These are phyloP conservation scores for Raffaelea ambrosiae DNA, from an alignment of 2,329 filamentous ascomycete species.

Conservation along the genomic window DNA sequence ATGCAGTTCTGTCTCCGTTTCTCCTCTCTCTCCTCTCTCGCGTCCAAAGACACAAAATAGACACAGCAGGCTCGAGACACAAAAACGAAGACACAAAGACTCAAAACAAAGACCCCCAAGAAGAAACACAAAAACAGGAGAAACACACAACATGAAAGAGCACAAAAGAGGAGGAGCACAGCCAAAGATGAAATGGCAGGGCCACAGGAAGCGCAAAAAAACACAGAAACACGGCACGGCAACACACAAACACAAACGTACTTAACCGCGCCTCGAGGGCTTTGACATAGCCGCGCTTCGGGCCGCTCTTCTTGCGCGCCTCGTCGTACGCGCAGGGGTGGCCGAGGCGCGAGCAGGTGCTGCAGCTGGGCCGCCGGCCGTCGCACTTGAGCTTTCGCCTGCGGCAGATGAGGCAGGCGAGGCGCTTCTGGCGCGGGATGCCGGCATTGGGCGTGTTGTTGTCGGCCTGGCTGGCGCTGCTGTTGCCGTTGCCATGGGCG, in stretches of 20 bases:
- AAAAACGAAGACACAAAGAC: neutral
- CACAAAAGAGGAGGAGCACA: neutral
- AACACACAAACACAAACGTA: slow-evolving; percentile 35
- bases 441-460: slow-evolving; percentile 34
- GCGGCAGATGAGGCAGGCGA: slow-evolving; percentile 90
- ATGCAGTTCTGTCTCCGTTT: too few species aligned
- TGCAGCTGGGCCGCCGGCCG: slow-evolving; percentile 74
- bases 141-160: neutral
- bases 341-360: slow-evolving; percentile 77
- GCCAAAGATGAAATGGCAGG: neutral
- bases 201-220: neutral
- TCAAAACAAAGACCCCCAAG: slow-evolving; percentile 9
- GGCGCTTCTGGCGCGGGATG: slow-evolving; percentile 76
- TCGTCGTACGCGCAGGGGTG: slow-evolving; percentile 89
- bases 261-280: slow-evolving; percentile 85
- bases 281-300: slow-evolving; percentile 91
- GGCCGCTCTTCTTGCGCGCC: slow-evolving; percentile 86
- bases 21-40: too few species aligned
- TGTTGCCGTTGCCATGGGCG: slow-evolving; percentile 10
- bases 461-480: slow-evolving; percentile 7
- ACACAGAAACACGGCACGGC: neutral
- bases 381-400: slow-evolving; percentile 91
- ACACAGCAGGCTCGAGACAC: too few species aligned
- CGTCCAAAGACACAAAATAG: neutral
- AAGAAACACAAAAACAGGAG: neutral